Conservation (phyloP, 257 asterid genomes). For the Lithospermum erythrorhizon region DNA sequence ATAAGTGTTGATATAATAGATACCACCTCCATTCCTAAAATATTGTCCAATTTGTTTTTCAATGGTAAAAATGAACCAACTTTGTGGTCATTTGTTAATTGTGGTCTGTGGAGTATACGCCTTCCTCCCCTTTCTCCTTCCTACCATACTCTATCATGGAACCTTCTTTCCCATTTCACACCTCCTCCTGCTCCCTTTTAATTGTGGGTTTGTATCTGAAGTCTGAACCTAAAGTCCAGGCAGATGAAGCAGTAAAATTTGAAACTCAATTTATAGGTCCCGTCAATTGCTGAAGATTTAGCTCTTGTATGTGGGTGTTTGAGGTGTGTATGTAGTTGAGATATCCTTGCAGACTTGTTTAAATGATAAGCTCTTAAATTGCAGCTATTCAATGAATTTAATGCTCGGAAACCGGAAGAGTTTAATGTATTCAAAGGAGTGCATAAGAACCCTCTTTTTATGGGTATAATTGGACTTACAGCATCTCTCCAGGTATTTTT, state of each 20-base stretch:
- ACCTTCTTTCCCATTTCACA: neutral
- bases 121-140: too few species aligned
- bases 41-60: too few species aligned
- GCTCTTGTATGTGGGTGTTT: neutral
- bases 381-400: constrained; percentile 81
- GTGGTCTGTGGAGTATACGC: neutral
- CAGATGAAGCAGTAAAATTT: neutral
- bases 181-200: neutral
- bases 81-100: neutral
- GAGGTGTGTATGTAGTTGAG: neutral
- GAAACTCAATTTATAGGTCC: neutral
- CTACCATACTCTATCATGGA: too few species aligned
- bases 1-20: neutral
- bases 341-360: neutral
- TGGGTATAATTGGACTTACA: constrained; percentile 58
- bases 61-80: too few species aligned
- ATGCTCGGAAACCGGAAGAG: constrained; percentile 92
- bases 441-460: constrained; percentile 59
- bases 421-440: constrained; percentile 73
- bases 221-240: neutral
- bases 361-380: neutral
- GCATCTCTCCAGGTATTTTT: constrained; percentile 67
- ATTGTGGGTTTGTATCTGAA: neutral
- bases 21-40: neutral
- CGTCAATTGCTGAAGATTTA: neutral